Evolutionary conservation across 176 grass and related monocot species (phyloP), one percentile per base, ranked within the genome.

Genomic region (Musa schizocarpa): DNA sequence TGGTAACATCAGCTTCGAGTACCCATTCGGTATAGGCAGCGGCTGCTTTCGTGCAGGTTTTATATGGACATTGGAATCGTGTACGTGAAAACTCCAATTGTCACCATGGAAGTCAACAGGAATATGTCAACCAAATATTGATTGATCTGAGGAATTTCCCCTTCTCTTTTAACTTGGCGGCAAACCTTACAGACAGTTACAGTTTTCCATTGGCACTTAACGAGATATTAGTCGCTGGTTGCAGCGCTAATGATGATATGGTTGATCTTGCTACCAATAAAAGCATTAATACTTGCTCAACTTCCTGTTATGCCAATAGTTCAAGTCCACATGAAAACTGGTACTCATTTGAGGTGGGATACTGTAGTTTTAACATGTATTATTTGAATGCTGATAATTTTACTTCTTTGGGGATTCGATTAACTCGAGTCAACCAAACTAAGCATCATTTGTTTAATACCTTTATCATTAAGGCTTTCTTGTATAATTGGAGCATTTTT

Each of bases 41-140:
- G 58, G 54, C 65, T 88, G 86, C 63, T 85, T 53, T 70, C 49
- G 76, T 1, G 22, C 74, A 0, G 78, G 73, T 9, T 86, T 90
- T 75, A 75, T 19, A 59, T 52, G 9, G 16, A 27, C 22, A 11
- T 2, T 73, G 0, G 0, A 20, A 22, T 52, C 6, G 0, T 6
- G 0, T 23, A 56, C 17, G 52, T 8, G 24, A 12, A 68, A 10
- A 62, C 74, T 25, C 11, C 13, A 29, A 1, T 10, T 6, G 74
- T 76, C 5, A 3, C 73, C 1, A 59, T 79, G 65, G 67, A 2
- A 3, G 2, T 50, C 9, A 21, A 24, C 7, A 62, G 1, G 63
- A 59, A 20, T 77, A 53, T 3, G 23, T 75, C 34, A 34, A 0
- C 34, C 3, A 0, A 0, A 34, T 3, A 34, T 5, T 34, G 34